Percentiles rank a stretch among this genome's conserved stretches.
phyloP scores from a whole-genome alignment of 805 yeast genomes.

The Scheffersomyces lignosus region DNA sequence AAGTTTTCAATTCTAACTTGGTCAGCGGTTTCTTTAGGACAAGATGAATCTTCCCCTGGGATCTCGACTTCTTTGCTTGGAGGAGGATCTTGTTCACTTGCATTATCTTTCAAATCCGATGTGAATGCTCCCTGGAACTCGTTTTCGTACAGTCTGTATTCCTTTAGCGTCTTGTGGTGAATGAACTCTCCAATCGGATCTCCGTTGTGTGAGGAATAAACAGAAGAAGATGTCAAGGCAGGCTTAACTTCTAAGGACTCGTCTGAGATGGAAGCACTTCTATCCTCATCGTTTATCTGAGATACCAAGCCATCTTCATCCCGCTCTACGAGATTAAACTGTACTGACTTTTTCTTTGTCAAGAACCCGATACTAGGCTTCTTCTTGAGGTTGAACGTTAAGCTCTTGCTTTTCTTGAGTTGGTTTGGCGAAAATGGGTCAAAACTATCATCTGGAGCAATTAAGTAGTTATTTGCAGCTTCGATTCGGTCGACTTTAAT shows the following conservation, averaged over 20 bases:
- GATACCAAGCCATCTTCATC: too few relatives aligned
- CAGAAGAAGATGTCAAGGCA: neutral
- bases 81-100: neutral
- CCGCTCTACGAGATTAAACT: slow-evolving; percentile 1
- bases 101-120: neutral
- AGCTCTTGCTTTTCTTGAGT: slow-evolving; percentile 7
- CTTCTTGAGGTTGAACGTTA: slow-evolving; percentile 3
- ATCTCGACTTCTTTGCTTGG: too few relatives aligned
- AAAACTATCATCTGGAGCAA: slow-evolving; percentile 9
- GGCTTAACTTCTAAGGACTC: neutral
- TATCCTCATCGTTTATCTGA: too few relatives aligned
- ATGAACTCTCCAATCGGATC: neutral
- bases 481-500: too few relatives aligned
- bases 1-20: too few relatives aligned
- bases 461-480: too few relatives aligned
- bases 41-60: too few relatives aligned
- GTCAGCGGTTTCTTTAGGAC: too few relatives aligned
- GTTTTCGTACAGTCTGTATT: neutral
- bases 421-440: slow-evolving; percentile 12
- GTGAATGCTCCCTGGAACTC: neutral
- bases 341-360: slow-evolving; percentile 5
- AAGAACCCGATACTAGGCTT: slow-evolving; percentile 1
- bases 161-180: neutral
- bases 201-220: neutral
- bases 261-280: neutral